phyloP scores from a whole-genome alignment of 1,284 basidiomycete genomes.

The Ustilago hordei region DNA sequence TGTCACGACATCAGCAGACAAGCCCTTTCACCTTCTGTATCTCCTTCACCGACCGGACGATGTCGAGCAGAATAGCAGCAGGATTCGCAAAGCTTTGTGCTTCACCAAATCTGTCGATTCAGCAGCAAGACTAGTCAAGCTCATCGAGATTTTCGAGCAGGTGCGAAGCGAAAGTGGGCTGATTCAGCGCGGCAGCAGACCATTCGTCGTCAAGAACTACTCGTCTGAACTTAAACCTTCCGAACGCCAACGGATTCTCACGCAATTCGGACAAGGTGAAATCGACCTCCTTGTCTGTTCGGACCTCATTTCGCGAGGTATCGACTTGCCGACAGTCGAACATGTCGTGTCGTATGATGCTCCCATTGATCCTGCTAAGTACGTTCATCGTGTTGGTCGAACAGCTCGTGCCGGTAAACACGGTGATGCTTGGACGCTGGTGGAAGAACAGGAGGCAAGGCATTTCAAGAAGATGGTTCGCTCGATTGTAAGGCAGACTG shows the following conservation, averaged over 20 bases:
- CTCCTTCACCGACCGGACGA: constrained; percentile 75
- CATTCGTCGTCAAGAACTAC: constrained; percentile 72
- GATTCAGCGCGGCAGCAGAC: constrained; percentile 67
- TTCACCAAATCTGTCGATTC: constrained; percentile 97
- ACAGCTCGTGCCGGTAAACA: constrained; percentile 89
- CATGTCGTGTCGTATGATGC: constrained; percentile 95
- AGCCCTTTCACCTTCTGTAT: constrained; percentile 90
- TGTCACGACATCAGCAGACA: constrained; percentile 81
- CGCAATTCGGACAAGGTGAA: constrained; percentile 82
- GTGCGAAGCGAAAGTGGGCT: constrained; percentile 38
- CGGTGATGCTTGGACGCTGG: constrained; percentile 91
- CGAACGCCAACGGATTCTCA: constrained; percentile 82
- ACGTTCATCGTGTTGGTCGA: constrained; percentile 93
- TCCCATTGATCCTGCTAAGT: constrained; percentile 96
- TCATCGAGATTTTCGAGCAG: constrained; percentile 84
- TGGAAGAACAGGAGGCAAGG: constrained; percentile 87
- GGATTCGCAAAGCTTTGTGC: constrained; percentile 80
- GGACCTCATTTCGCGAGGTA: constrained; percentile 94
- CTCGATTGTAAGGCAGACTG: constrained; percentile 35
- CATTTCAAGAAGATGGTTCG: constrained; percentile 52
- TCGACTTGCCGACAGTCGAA: constrained; percentile 89
- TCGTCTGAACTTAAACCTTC: constrained; percentile 84
- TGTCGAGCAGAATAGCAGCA: constrained; percentile 1
- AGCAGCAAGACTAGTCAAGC: constrained; percentile 81
- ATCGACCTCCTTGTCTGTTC: constrained; percentile 92